phyloP scores from a whole-genome alignment of 2,329 filamentous ascomycete species.

The Chaetomium globosum region DNA sequence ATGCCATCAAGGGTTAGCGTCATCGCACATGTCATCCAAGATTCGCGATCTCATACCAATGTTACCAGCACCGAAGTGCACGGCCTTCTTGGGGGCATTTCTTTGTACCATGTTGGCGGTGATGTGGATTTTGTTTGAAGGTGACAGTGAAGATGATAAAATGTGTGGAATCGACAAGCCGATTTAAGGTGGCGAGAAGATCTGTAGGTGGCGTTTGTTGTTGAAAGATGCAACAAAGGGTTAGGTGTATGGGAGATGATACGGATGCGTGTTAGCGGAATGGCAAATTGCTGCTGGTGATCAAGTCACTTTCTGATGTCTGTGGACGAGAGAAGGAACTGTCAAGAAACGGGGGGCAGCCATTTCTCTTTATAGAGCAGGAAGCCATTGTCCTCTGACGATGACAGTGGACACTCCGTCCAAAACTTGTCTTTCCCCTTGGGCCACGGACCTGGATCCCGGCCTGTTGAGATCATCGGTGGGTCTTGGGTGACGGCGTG shows the following conservation, averaged over 20 bases:
- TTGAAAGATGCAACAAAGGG: constrained; percentile 1
- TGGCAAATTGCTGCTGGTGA: constrained; percentile 2
- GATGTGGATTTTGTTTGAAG: constrained; percentile 7
- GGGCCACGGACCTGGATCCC: constrained; percentile 2
- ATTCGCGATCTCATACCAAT: constrained; percentile 58
- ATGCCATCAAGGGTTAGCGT: constrained; percentile 29
- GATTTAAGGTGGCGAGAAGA: neutral
- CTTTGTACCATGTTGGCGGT: constrained; percentile 27
- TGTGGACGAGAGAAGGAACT: constrained; percentile 16
- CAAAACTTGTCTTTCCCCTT: constrained; percentile 15
- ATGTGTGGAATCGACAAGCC: neutral
- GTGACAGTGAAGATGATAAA: neutral
- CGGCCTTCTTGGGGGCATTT: constrained; percentile 61
- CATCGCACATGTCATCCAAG: neutral
- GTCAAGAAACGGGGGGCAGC: constrained; percentile 14
- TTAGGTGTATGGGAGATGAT: neutral
- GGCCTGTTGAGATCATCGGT: constrained; percentile 18
- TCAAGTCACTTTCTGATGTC: neutral
- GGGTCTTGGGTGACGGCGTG: constrained; percentile 15
- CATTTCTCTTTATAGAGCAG: constrained; percentile 24
- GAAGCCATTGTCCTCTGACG: constrained; percentile 6
- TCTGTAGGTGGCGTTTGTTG: constrained; percentile 10
- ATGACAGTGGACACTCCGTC: constrained; percentile 11
- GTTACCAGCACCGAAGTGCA: constrained; percentile 86
- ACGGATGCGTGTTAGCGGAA: neutral